Evolutionary conservation across 2,329 filamentous ascomycete genomes (phyloP), one percentile per base, ranked within the genome.

Genomic region (Aureobasidium lini): DNA sequence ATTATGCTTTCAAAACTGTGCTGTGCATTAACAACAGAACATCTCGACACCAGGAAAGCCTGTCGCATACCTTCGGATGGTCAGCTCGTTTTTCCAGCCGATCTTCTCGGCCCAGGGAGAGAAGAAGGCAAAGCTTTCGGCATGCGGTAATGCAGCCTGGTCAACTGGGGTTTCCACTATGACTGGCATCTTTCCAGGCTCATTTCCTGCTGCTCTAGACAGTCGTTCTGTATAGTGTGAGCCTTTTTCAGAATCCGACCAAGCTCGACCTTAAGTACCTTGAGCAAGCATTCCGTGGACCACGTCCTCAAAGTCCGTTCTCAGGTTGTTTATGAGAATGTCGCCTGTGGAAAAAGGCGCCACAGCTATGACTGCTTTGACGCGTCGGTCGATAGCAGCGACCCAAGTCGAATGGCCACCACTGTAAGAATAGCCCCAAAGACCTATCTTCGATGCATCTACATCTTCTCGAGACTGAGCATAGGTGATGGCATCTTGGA

Each of bases 321-420:
- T 40, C 36, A 40, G 39, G 63, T 23, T 70, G 66, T n/a, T 71
- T 65, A 18, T 73, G 64, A 1, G 68, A 62, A 61, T 67, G 63
- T 66, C 73, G 15, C 71, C 74, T 62, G 68, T 65, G n/a, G 72
- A 69, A n/a, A 63, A 67, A 23, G 50, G 29, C 9, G 68, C 69
- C 60, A 76, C 73, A 48, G 63, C 67, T 13, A 77, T 61, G 1
- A 76, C 73, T 15, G 67, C 72, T 61, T 76, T 76, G 46, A 77
- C 71, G 16, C 74, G 64, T 32, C 66, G 67, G 60, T 77, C 75
- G 2, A 69, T 65, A 15, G 75, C 74, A 23, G 67, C 73, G 46
- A 75, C 69, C 56, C 64, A 67, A 1, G 77, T 62, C 6, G 72
- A 72, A 66, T 76, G 70, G n/a, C 73, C 74, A 29, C 73, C 74